phyloP scores from a whole-genome alignment of 805 yeast species.

The Lipomyces sp. region DNA sequence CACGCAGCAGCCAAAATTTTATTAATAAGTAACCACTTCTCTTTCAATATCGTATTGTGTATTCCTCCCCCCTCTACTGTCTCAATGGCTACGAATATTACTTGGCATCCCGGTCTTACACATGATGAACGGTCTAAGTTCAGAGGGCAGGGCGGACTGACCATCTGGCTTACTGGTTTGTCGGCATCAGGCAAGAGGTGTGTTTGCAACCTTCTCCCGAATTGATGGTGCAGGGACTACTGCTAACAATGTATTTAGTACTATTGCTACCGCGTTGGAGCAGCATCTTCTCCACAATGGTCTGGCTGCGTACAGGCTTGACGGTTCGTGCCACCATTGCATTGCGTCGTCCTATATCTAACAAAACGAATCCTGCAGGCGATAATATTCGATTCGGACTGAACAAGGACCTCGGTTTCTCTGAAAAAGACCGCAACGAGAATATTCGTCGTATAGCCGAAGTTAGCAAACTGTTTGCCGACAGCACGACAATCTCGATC shows the following conservation, averaged over 20 bases:
- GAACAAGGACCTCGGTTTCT: slow-evolving; percentile 92
- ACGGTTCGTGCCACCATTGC: slow-evolving; percentile 49
- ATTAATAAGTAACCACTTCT: neutral
- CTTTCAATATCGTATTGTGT: neutral
- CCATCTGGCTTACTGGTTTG: slow-evolving; percentile 94
- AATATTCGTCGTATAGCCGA: slow-evolving; percentile 94
- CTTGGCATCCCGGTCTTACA: slow-evolving; percentile 91
- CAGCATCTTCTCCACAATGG: slow-evolving; percentile 73
- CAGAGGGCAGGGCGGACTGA: slow-evolving; percentile 82
- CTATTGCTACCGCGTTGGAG: slow-evolving; percentile 93
- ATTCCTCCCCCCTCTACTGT: too few relatives aligned
- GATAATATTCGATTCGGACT: slow-evolving; percentile 94
- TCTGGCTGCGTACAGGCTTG: slow-evolving; percentile 80
- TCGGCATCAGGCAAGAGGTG: slow-evolving; percentile 86
- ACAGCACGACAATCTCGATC: slow-evolving; percentile 83
- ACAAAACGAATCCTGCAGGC: slow-evolving; percentile 29
- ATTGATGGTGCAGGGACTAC: neutral
- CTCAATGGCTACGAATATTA: slow-evolving; percentile 88
- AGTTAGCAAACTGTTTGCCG: slow-evolving; percentile 92
- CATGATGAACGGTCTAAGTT: slow-evolving; percentile 76
- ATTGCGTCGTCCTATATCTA: neutral
- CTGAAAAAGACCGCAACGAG: slow-evolving; percentile 89
- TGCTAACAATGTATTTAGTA: slow-evolving; percentile 47
- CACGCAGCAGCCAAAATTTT: too few relatives aligned
- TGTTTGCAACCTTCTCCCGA: neutral